Base-by-base conservation (phyloP, 768 basidiomycete genomes). In the Multifurca ochricompacta region DNA sequence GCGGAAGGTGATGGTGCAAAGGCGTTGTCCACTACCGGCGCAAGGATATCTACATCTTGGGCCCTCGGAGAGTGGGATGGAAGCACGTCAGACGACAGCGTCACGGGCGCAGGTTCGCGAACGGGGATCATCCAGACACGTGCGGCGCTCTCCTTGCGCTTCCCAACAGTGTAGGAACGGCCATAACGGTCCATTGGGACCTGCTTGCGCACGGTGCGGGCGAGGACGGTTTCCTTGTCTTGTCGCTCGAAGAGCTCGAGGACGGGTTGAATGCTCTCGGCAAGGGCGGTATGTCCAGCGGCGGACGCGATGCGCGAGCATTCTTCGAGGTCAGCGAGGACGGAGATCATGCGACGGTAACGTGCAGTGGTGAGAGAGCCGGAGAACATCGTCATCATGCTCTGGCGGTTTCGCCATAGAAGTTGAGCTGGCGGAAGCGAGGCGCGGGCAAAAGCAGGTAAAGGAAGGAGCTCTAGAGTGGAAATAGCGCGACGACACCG, bases 51-150 rank as follows among this genome's bases (percentile, higher is more conserved):
- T 8, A 30, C 35, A 14, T 27, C 50, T 6, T 32, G 37, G 18
- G 23, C 32, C n/a, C n/a, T n/a, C n/a, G n/a, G n/a, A n/a, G n/a
- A n/a, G n/a, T 14, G 27, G 9, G 16, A 9, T 8, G n/a, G 30
- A 14, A 10, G 21, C 19, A 14, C 21, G 13, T 9, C 41, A 16
- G 5, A 14, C 44, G 45, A n/a, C n/a, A n/a, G n/a, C n/a, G n/a
- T n/a, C n/a, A n/a, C n/a, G n/a, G n/a, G n/a, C n/a, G n/a, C n/a
- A n/a, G 60, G 36, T 39, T 47, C 42, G 51, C 75, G 70, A 23
- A 79, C 78, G 31, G 84, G 80, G 56, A 96, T 87, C 74, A 95
- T 86, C 94, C 94, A 98, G 8, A 94, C 92, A 35, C 91, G 79
- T 32, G 94, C 92, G 1, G 85, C 74, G 62, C 88, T 90, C 56